These are phyloP conservation scores for Cercospora brassicicola DNA, from an alignment of 2,329 filamentous ascomycete species.

Conservation along the genomic window DNA sequence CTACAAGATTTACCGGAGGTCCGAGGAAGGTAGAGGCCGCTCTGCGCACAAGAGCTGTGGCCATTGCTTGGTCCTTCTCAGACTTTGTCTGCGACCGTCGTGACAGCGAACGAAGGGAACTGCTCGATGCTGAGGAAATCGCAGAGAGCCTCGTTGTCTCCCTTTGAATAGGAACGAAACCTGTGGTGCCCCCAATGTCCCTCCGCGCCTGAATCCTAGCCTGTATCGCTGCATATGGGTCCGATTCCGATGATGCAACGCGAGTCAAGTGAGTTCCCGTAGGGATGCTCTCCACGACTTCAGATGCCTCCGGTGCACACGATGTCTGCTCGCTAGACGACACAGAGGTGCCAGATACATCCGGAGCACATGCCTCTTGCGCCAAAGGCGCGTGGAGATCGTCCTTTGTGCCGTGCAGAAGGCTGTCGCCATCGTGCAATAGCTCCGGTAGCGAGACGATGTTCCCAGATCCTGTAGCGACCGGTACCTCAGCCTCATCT, in stretches of 20 bases:
- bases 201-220: conserved; percentile 39
- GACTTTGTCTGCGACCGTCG: conserved; percentile 8
- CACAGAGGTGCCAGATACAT: not conserved
- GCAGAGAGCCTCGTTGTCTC: conserved; percentile 44
- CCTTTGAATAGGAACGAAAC: conserved; percentile 41
- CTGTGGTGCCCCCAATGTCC: conserved; percentile 35
- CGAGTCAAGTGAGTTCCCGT: not conserved
- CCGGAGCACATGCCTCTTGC: not conserved
- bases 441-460: conserved; percentile 4
- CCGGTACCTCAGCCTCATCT: not conserved
- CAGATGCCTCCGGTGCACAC: not conserved
- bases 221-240: conserved; percentile 39
- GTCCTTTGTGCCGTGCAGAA: conserved; percentile 1
- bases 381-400: not conserved
- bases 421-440: not conserved
- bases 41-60: conserved; percentile 64
- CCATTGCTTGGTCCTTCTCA: conserved; percentile 21
- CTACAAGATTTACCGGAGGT: conserved; percentile 75
- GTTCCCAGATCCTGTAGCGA: not conserved
- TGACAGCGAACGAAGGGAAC: conserved; percentile 21
- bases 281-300: not conserved
- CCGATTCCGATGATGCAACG: conserved; percentile 8
- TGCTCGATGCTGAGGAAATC: conserved; percentile 29
- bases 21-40: conserved; percentile 74
- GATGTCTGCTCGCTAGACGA: conserved; percentile 15